Evolutionary conservation across 371 early-diverging fungal genomes (phyloP).

Genomic region (Mucor mucedo): DNA sequence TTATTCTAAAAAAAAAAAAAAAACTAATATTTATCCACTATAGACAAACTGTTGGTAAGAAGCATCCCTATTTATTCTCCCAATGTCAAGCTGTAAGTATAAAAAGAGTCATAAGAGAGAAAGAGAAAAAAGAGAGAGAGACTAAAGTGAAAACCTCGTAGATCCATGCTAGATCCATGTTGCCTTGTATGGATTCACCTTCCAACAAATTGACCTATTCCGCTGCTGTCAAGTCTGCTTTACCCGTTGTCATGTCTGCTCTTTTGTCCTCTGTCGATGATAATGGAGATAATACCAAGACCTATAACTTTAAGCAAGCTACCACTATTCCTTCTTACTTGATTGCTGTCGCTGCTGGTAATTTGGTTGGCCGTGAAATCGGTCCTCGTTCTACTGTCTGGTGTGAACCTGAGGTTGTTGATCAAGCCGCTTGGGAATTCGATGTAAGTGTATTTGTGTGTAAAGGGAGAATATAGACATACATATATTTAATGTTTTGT

Average conservation of each 20-base stretch:
- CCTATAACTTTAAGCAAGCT: slow-evolving; percentile 74
- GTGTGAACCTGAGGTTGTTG: slow-evolving; percentile 93
- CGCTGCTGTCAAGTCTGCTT: slow-evolving; percentile 75
- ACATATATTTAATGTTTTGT: background rate
- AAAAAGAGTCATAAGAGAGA: too few species aligned
- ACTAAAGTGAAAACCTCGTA: slow-evolving; percentile 3
- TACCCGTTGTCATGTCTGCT: slow-evolving; percentile 51
- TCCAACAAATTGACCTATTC: slow-evolving; percentile 89
- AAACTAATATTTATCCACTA: background rate
- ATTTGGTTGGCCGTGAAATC: slow-evolving; percentile 77
- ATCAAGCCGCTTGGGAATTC: slow-evolving; percentile 94
- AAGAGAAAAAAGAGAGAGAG: background rate
- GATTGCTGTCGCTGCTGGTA: slow-evolving; percentile 93
- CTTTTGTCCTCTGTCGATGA: slow-evolving; percentile 46
- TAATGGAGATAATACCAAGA: slow-evolving; percentile 45
- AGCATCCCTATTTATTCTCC: slow-evolving; percentile 93
- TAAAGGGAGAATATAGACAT: background rate
- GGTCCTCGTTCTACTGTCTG: slow-evolving; percentile 94
- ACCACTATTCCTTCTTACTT: slow-evolving; percentile 89
- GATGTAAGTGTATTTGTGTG: slow-evolving; percentile 35
- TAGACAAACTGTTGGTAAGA: slow-evolving; percentile 93
- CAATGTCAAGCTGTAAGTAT: slow-evolving; percentile 86
- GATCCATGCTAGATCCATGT: slow-evolving; percentile 94
- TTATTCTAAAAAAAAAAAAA: background rate
- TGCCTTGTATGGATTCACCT: slow-evolving; percentile 95